Percentiles rank a stretch among this genome's conserved stretches.
Evolutionary conservation across 192 early-diverging fungal species (phyloP).

Genomic region (Anaeromyces robustus): DNA sequence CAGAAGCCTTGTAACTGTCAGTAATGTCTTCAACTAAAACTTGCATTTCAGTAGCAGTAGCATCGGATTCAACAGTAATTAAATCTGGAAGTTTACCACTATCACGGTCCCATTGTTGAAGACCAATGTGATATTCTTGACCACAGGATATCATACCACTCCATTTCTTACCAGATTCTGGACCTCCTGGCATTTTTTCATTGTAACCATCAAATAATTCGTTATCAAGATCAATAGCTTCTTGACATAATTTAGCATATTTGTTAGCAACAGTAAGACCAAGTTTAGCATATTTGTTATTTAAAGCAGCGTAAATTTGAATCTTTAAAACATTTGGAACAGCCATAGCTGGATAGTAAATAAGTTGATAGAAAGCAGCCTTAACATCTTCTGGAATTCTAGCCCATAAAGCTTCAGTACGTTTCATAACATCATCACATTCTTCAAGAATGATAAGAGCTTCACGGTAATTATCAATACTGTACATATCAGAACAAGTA

Average conservation of each 20-base stretch:
- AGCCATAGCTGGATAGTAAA: slow-evolving; percentile 7
- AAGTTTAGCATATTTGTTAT: background rate
- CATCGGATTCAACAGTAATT: background rate
- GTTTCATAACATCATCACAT: background rate
- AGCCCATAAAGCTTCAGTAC: background rate
- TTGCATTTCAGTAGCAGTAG: background rate
- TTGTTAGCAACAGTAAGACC: slow-evolving; percentile 2
- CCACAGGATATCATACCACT: background rate
- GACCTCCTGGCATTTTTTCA: background rate
- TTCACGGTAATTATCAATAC: background rate
- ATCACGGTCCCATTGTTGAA: background rate
- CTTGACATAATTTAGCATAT: slow-evolving; percentile 1
- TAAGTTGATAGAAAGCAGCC: slow-evolving; percentile 12
- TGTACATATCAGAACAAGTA: background rate
- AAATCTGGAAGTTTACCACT: background rate
- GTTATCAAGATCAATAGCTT: background rate
- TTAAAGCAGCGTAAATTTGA: slow-evolving; percentile 2
- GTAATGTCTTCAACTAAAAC: background rate
- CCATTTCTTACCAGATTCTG: background rate
- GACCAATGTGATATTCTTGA: background rate
- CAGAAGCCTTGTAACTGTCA: background rate
- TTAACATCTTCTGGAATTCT: background rate
- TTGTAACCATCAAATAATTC: background rate
- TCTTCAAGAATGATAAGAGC: background rate
- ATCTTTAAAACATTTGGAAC: slow-evolving; percentile 6